Evolutionary conservation across 1,284 basidiomycete genomes (phyloP), one percentile per base, ranked within the genome.

Genomic region (Leccinum fallax): DNA sequence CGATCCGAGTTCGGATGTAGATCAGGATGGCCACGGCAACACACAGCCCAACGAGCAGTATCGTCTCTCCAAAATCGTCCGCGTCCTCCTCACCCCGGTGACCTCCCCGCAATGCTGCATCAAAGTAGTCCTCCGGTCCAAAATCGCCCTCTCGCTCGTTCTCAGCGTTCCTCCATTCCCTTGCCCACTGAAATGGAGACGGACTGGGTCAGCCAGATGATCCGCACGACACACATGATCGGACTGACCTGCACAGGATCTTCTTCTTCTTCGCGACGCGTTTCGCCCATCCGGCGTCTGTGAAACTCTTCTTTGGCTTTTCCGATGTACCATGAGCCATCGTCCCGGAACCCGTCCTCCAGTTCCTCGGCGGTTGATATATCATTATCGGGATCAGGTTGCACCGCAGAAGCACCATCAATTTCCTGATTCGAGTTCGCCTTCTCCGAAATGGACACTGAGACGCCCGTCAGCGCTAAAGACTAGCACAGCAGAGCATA

Each of bases 121-220:
- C 90, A 69, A 91, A 89, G 74, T 90, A 92, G 71, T 93, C 92
- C 61, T 93, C 90, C 0, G 89, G 87, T 7, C 89, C 89, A 66
- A 87, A 86, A 62, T 93, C 92, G 54, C 80, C 78, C 46, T 92
- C 89, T 21, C 85, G 81, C 32, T 91, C 91, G 64, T 82, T 81
- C 66, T 92, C 91, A 6, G 86, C 86, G 57, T 85, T 83, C 64
- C 88, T 80, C 54, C 88, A 83, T 21, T 91, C 86, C 58, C 88
- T 80, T 24, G 91, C 92, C 89, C 90, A 93, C 86, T 92, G 52
- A 28, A 58, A 72, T 26, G 15, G 36, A 24, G 15, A 53, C 43
- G 48, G 28, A 30, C 24, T 58, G 59, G 30, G 52, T 67, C 57
- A 71, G 57, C 53, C 36, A 55, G 8, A 34, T 16, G 5, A 52